These are phyloP conservation scores for Plantago major DNA, from an alignment of 257 asterid genomes.

Conservation along the genomic window DNA sequence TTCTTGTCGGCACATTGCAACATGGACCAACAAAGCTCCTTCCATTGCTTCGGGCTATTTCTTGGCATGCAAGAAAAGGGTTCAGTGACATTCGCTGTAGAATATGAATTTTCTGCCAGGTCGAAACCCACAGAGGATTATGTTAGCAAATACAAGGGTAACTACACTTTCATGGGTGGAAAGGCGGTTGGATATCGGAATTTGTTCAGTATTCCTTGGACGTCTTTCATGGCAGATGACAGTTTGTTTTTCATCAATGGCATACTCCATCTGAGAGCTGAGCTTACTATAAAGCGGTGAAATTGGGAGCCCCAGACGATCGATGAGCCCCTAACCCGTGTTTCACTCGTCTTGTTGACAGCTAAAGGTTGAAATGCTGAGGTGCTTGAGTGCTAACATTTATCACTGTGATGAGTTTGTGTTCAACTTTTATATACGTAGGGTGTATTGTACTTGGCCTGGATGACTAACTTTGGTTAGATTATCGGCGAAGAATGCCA, in stretches of 20 bases:
- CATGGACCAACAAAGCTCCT: conserved; percentile 58
- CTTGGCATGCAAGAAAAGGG: conserved; percentile 81
- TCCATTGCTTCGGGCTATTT: conserved; percentile 75
- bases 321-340: neutral
- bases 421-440: no score
- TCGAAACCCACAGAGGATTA: conserved; percentile 48
- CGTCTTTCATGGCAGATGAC: conserved; percentile 53
- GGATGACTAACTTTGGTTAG: no score
- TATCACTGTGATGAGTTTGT: no score
- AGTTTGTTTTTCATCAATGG: conserved; percentile 67
- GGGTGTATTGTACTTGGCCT: no score
- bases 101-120: conserved; percentile 66
- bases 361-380: no score
- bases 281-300: conserved; percentile 42
- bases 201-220: conserved; percentile 60
- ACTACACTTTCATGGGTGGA: conserved; percentile 58
- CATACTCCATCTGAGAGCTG: conserved; percentile 68
- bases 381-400: no score
- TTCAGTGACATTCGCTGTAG: conserved; percentile 49
- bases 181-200: conserved; percentile 68
- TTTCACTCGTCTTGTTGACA: neutral
- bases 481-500: no score
- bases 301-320: neutral
- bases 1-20: conserved; percentile 82
- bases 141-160: conserved; percentile 57